Evolutionary conservation across 768 basidiomycete genomes (phyloP), one percentile per base, ranked within the genome.

Genomic region (Hydnum rufescens): DNA sequence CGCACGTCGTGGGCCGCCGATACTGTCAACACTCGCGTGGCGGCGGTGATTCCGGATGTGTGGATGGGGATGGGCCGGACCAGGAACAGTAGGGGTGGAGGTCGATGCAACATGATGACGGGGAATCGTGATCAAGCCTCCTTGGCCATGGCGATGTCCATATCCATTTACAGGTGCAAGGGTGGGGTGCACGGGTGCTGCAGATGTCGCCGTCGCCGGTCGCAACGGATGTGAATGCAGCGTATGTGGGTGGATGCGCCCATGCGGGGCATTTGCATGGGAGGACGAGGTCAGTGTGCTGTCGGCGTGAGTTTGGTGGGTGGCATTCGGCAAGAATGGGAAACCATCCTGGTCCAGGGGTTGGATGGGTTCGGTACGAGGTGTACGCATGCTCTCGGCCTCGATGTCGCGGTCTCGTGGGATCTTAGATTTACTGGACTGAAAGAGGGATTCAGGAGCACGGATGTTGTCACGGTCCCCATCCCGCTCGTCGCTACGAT

Each of bases 321-420:
- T 39, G 36, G 13, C 36, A 22, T 39, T 39, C n/a, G n/a, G n/a
- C n/a, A n/a, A n/a, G n/a, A n/a, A n/a, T 32, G 48, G 29, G 32
- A 49, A 49, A 2, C 28, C 46, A 50, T 47, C 29, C 6, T 50
- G 57, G 13, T 29, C 47, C 25, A 53, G 22, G 25, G 43, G 26
- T 52, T 54, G 48, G 18, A n/a, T n/a, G n/a, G n/a, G n/a, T n/a
- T n/a, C n/a, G n/a, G 73, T 68, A 13, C 79, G 82, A 3, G 81
- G 80, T 31, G 80, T 85, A 54, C 72, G 74, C 48, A 69, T 64
- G 53, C 63, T 67, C 51, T 78, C 80, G 16, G 62, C 58, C 25
- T 80, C 78, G 19, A 70, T 31, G 26, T 80, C 77, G 52, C 77
- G 69, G 51, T 78, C 74, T 54, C 67, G 71, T 34, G 77, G 77